Evolutionary conservation across 1,284 basidiomycete genomes (phyloP).

Genomic region (Pisolithus thermaeus): DNA sequence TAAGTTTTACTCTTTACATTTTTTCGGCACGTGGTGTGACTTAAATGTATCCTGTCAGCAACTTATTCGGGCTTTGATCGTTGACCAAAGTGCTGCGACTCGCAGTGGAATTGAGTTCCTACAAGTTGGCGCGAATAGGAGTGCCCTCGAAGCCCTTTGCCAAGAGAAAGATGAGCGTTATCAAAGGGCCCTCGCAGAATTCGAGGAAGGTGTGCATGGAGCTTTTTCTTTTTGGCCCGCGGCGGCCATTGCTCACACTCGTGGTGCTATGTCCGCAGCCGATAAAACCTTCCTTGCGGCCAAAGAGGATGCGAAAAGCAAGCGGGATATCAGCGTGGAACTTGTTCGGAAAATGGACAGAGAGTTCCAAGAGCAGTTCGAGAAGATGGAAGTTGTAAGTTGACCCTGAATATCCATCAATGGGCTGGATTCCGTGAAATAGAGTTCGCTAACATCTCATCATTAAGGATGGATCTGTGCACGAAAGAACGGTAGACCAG

Average conservation of each 20-base stretch:
- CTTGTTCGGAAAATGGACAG: constrained; percentile 41
- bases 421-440: background rate
- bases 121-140: constrained; percentile 64
- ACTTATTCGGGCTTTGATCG: constrained; percentile 48
- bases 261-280: constrained; percentile 31
- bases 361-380: constrained; percentile 47
- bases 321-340: constrained; percentile 40
- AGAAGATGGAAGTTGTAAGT: constrained; percentile 39
- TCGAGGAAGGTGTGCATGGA: constrained; percentile 41
- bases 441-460: constrained; percentile 4
- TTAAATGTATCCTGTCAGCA: constrained; percentile 33
- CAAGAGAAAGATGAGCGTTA: constrained; percentile 55
- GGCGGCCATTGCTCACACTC: constrained; percentile 3
- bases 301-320: constrained; percentile 47
- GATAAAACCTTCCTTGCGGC: constrained; percentile 40
- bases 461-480: constrained; percentile 31
- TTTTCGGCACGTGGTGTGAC: background rate
- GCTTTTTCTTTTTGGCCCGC: constrained; percentile 2
- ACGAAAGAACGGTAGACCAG: constrained; percentile 47
- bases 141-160: constrained; percentile 51
- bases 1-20: constrained; percentile 27
- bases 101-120: constrained; percentile 53
- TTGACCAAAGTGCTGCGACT: constrained; percentile 53
- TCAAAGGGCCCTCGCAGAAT: constrained; percentile 46
- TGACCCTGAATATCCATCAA: constrained; percentile 2